Base-by-base conservation (phyloP, 768 basidiomycete species). In the Rhizopogon vulgaris region DNA sequence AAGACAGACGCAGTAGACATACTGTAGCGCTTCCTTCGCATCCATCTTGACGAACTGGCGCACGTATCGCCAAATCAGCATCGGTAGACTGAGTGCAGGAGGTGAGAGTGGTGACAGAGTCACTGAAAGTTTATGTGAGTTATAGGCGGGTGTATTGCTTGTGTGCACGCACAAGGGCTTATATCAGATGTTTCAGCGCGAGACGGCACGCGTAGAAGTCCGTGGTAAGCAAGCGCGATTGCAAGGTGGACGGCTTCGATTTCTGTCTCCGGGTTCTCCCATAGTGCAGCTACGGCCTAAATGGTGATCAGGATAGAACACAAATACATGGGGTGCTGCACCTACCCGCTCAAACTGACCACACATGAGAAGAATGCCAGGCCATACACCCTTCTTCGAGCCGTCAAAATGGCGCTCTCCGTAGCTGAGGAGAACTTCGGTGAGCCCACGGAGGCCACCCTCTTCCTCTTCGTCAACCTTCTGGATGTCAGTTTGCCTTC, bases 241-340 rank as follows among this genome's bases (percentile, higher is more conserved):
- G 90, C 94, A 24, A 97, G 76, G 67, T 99, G 96, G 4, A 98
- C 88, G 0, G 93, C 94, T 63, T 97, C 96, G 15, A 94, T 81
- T 59, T 96, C 88, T 15, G 89, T 87, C 56, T 90, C 86, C 46
- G 80, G 79, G 58, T 90, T 86, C 41, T 93, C 87, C 82, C 92
- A 90, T 8, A 98, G 71, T 28, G 93, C 85, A 11, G 92, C 89
- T 11, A 96, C 84, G 41, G 95, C 91, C 94, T 95, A 51, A 2
- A 3, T 53, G 6, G n/a, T 37, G 25, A 52, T 46, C 9, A 46
- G 45, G 9, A 24, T 46, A 10, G 9, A 34, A 34, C 18, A 28
- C 15, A 8, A 15, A 34, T 24, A 32, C 22, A 47, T 10, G 18
- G 8, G 9, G 4, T 8, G 1, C 22, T 24, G 2, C 17, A 70